Conservation (phyloP, 345 rosid genomes). For the Nasturtium officinale region DNA sequence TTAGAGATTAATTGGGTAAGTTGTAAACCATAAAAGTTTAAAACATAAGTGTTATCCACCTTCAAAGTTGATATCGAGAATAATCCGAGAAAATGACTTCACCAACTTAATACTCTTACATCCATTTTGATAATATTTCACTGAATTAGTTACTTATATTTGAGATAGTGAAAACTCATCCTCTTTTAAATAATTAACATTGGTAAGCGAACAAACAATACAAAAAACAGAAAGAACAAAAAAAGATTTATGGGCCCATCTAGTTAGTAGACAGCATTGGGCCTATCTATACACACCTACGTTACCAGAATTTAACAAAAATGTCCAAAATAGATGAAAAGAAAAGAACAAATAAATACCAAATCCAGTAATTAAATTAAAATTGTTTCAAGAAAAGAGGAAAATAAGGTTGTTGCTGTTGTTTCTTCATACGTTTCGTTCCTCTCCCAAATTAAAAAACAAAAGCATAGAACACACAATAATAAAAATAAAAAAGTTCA, state of each 20-base stretch:
- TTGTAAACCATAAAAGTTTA: no score
- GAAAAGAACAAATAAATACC: neutral
- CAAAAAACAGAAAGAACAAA: neutral
- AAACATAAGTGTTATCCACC: no score
- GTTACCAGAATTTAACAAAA: neutral
- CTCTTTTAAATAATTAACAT: no score
- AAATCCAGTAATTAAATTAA: constrained; percentile 1
- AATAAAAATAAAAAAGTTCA: no score
- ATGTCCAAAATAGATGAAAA: neutral
- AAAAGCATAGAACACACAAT: constrained; percentile 44
- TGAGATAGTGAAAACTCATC: no score
- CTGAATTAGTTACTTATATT: no score
- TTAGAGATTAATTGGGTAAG: no score
- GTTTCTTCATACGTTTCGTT: constrained; percentile 61
- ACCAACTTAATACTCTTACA: no score
- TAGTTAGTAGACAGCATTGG: neutral
- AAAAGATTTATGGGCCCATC: neutral
- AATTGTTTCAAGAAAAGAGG: constrained; percentile 6
- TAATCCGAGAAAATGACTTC: no score
- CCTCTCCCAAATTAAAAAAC: constrained; percentile 11
- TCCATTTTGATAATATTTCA: no score
- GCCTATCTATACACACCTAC: neutral
- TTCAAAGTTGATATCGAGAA: no score
- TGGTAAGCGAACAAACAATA: no score
- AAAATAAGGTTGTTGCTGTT: constrained; percentile 30